A percentile compares a stretch with the other conserved stretches of the same genome.
phyloP scores from a whole-genome alignment of 306 rosid species.

The Hippophae gyantsensis region DNA sequence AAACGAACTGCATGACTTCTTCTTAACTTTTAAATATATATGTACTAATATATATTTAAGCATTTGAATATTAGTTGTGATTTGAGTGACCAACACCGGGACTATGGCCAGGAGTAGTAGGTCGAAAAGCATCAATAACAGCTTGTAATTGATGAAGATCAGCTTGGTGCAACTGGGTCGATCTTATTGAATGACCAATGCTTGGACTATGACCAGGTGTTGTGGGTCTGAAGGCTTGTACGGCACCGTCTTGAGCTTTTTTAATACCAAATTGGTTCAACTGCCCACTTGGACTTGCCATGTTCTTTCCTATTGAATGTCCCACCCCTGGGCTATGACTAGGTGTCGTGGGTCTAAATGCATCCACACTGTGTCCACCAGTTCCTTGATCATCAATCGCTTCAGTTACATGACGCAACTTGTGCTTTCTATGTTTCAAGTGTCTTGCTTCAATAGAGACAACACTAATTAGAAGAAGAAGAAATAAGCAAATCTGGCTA shows the following conservation, averaged over 20 bases:
- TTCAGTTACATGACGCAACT: conserved; percentile 2
- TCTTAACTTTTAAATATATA: no score
- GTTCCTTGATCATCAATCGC: no score
- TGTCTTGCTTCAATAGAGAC: conserved; percentile 41
- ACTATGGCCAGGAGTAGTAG: conserved; percentile 64
- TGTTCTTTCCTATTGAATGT: conserved; percentile 18
- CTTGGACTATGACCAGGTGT: conserved; percentile 14
- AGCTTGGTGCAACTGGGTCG: background rate
- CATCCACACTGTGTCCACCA: conserved; percentile 4
- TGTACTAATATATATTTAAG: background rate
- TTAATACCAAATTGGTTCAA: background rate
- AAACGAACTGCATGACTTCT: no score
- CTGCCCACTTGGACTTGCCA: conserved; percentile 4
- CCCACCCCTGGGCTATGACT: conserved; percentile 51
- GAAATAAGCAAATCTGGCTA: conserved; percentile 27
- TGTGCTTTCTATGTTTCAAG: conserved; percentile 24
- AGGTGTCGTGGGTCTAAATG: conserved; percentile 41
- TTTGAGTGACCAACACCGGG: conserved; percentile 76
- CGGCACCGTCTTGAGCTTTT: background rate
- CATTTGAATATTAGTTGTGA: conserved; percentile 17
- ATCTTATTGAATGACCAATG: conserved; percentile 1
- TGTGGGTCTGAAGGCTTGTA: conserved; percentile 10
- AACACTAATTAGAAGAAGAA: conserved; percentile 36
- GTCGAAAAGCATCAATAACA: conserved; percentile 39
- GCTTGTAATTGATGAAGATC: background rate